Conservation (phyloP, 768 basidiomycete species). For the Naganishia vaughanmartiniae region DNA sequence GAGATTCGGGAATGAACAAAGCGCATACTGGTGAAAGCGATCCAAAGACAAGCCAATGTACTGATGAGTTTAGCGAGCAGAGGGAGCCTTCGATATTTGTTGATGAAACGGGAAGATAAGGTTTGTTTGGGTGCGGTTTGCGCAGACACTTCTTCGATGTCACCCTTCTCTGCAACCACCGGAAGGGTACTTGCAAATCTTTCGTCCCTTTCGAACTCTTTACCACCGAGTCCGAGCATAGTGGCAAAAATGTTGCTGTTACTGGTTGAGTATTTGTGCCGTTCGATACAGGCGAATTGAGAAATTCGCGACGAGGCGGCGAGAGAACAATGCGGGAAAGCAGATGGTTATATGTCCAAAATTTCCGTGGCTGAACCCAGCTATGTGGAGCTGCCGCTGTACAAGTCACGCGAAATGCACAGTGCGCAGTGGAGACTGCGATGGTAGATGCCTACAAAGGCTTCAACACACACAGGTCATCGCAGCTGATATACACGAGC, state of each 20-base stretch:
- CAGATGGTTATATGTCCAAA: neutral
- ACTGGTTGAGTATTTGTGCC: neutral
- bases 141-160: neutral
- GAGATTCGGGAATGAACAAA: neutral
- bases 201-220: constrained; percentile 15
- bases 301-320: neutral
- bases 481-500: no score
- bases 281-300: neutral
- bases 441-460: neutral
- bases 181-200: constrained; percentile 3
- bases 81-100: neutral
- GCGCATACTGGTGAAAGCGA: constrained; percentile 18
- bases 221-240: constrained; percentile 12
- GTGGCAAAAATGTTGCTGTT: neutral
- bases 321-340: neutral
- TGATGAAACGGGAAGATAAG: neutral
- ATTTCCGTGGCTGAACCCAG: neutral
- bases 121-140: neutral
- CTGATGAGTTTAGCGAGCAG: neutral
- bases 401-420: neutral
- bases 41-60: constrained; percentile 2
- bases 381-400: neutral
- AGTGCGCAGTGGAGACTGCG: neutral
- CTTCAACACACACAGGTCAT: no score
- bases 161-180: neutral